Evolutionary conservation across 805 yeast genomes (phyloP).

Genomic region (Saccharomycopsis sp.): DNA sequence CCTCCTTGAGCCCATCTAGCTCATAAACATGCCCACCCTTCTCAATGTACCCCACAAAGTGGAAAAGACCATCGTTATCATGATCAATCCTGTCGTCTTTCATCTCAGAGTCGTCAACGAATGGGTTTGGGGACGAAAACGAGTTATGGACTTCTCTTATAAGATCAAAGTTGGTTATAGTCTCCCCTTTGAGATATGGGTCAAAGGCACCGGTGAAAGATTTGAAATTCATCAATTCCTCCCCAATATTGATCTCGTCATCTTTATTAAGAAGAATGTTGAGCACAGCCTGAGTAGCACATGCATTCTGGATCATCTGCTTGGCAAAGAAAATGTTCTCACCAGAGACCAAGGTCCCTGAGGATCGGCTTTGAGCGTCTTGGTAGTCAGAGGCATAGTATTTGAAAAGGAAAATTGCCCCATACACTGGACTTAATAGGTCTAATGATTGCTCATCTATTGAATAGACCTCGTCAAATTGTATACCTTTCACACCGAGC

Average conservation of each 20-base stretch:
- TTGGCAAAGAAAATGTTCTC: slow-evolving; percentile 50
- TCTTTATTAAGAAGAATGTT: slow-evolving; percentile 44
- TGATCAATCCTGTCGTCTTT: slow-evolving; percentile 25
- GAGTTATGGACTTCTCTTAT: slow-evolving; percentile 55
- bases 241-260: slow-evolving; percentile 39
- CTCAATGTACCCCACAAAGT: slow-evolving; percentile 50
- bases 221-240: slow-evolving; percentile 40
- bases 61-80: slow-evolving; percentile 49
- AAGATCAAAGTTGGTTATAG: slow-evolving; percentile 50
- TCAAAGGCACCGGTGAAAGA: slow-evolving; percentile 48
- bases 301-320: slow-evolving; percentile 61
- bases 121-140: slow-evolving; percentile 47
- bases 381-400: slow-evolving; percentile 32
- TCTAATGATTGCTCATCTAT: slow-evolving; percentile 34
- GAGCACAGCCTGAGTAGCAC: slow-evolving; percentile 68
- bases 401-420: slow-evolving; percentile 57
- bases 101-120: slow-evolving; percentile 35
- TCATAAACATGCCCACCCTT: slow-evolving; percentile 44
- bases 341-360: slow-evolving; percentile 21
- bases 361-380: background rate
- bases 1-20: slow-evolving; percentile 52
- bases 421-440: slow-evolving; percentile 38
- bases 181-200: slow-evolving; percentile 51
- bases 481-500: slow-evolving; percentile 45
- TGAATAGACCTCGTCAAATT: slow-evolving; percentile 51